Evolutionary conservation across 805 yeast species (phyloP).

Genomic region (Candida mattraensis): DNA sequence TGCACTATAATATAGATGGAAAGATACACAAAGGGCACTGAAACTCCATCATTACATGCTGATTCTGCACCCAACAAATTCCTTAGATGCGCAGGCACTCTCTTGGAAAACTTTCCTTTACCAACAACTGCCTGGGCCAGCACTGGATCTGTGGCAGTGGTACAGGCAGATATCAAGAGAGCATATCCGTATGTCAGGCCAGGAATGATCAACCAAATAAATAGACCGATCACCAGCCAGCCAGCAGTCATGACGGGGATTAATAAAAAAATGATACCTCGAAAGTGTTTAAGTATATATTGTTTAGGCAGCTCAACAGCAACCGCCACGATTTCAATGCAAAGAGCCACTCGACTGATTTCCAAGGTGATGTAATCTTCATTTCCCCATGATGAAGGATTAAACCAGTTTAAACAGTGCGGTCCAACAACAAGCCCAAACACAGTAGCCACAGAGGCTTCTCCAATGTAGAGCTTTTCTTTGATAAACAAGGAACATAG

Average conservation of each 20-base stretch:
- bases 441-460: conserved; percentile 63
- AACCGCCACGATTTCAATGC: conserved; percentile 70
- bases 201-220: conserved; percentile 62
- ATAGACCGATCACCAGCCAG: conserved; percentile 63
- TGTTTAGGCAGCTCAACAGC: conserved; percentile 73
- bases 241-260: conserved; percentile 72
- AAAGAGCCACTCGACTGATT: conserved; percentile 60
- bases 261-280: conserved; percentile 54
- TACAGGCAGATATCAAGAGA: conserved; percentile 64
- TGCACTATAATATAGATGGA: conserved; percentile 55
- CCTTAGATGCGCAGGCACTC: conserved; percentile 63
- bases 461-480: conserved; percentile 60
- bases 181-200: conserved; percentile 54
- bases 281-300: conserved; percentile 61
- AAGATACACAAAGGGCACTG: conserved; percentile 66
- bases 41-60: conserved; percentile 75
- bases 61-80: conserved; percentile 67
- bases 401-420: conserved; percentile 56
- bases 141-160: conserved; percentile 79
- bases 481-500: conserved; percentile 57
- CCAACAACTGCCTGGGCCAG: conserved; percentile 73
- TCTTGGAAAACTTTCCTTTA: conserved; percentile 67
- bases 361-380: conserved; percentile 55
- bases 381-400: conserved; percentile 58
- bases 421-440: conserved; percentile 64